These are phyloP conservation scores for Allium fistulosum DNA, from an alignment of 106 monocot species.

Conservation along the genomic window DNA sequence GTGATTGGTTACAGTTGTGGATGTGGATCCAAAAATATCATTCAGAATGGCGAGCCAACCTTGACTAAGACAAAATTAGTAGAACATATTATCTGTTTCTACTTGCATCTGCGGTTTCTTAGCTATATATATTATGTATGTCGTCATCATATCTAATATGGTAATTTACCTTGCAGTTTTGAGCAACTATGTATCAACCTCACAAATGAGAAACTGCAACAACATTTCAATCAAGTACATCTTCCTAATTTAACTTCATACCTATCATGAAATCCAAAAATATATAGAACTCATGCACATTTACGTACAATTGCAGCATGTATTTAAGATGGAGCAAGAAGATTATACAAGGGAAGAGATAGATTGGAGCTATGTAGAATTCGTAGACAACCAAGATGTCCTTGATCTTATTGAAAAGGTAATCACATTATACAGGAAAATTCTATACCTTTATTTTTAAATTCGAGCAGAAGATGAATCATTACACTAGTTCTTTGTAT, in stretches of 20 bases:
- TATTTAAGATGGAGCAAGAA: constrained; percentile 99
- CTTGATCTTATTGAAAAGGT: constrained; percentile 98
- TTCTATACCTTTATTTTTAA: too few relatives aligned
- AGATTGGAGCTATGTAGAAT: constrained; percentile 95
- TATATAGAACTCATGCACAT: too few relatives aligned
- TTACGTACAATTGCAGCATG: constrained; percentile 47
- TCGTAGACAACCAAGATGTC: constrained; percentile 97
- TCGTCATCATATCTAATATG: neutral
- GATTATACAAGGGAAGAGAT: constrained; percentile 95
- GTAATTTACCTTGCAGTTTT: constrained; percentile 45
- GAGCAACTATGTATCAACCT: constrained; percentile 92
- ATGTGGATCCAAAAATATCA: too few relatives aligned
- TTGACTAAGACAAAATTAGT: too few relatives aligned
- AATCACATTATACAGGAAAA: neutral
- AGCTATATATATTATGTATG: too few relatives aligned
- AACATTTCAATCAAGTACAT: constrained; percentile 94
- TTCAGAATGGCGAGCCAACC: too few relatives aligned
- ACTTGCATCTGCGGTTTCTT: too few relatives aligned
- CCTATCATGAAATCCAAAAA: too few relatives aligned
- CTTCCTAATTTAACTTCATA: neutral
- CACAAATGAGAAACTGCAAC: constrained; percentile 94
- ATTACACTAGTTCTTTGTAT: constrained; percentile 11
- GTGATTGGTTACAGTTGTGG: too few relatives aligned
- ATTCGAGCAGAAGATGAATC: neutral
- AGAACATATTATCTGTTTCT: too few relatives aligned